Conservation (phyloP, 306 rosid species). For the Quercus rubra region DNA sequence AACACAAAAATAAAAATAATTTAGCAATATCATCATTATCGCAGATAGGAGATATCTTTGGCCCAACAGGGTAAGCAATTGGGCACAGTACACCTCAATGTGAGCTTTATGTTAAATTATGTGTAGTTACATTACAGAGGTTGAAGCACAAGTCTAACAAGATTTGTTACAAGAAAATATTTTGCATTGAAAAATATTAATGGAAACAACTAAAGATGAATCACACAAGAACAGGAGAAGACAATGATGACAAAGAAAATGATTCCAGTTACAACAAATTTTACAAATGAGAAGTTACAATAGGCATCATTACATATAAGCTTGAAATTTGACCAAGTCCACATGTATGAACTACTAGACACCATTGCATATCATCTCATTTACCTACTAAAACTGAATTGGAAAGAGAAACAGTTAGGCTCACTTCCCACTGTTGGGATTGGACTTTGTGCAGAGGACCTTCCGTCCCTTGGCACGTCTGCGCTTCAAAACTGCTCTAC, state of each 20-base stretch:
- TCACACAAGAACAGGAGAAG: constrained; percentile 6
- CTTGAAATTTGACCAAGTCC: constrained; percentile 13
- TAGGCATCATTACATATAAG: background rate
- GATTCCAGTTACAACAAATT: background rate
- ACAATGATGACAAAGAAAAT: background rate
- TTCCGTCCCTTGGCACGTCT: constrained; percentile 92
- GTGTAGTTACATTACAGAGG: background rate
- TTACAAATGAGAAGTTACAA: constrained; percentile 15
- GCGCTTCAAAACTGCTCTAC: constrained; percentile 74
- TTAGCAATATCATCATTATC: background rate
- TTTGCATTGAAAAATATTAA: background rate
- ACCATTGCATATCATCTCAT: constrained; percentile 1
- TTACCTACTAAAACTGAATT: constrained; percentile 16
- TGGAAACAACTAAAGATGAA: background rate
- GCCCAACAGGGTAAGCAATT: background rate
- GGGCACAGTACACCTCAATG: background rate
- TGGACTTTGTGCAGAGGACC: constrained; percentile 80
- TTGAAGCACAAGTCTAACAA: background rate
- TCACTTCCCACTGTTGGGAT: constrained; percentile 70
- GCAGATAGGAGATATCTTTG: background rate
- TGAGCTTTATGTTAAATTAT: background rate
- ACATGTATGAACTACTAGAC: constrained; percentile 9
- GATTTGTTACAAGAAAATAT: background rate
- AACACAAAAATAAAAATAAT: background rate
- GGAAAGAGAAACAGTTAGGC: constrained; percentile 15